Base-by-base conservation (phyloP, 495 filamentous ascomycete species). In the Daldinia decipiens region DNA sequence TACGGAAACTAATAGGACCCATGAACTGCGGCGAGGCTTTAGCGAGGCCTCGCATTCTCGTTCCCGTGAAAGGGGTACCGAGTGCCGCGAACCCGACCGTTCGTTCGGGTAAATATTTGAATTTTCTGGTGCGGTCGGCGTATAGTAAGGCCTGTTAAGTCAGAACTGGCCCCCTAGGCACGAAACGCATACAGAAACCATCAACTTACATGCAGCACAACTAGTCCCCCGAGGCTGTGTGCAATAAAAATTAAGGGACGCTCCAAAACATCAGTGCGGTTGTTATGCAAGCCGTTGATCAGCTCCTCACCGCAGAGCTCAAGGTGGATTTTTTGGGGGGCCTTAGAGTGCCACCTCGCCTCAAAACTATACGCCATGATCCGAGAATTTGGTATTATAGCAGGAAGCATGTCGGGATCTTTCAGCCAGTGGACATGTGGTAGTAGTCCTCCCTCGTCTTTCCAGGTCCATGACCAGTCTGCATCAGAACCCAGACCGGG, bases 291-390 rank as follows among this genome's bases (percentile, higher is more conserved):
- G 2, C 7, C 24, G 0, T 31, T 45, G 0, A 52, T 15, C 1
- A 63, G 26, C 1, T 63, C 50, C 40, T 63, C 50, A 7, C 60
- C 60, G 9, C 50, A 63, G 24, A 63, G 50, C 32, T 54, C 34
- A 19, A 58, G 55, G 9, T 19, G 55, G 1, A 27, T 40, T n/a
- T 58, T 58, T 24, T 1, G 21, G 7, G 55, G 55, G 4, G 55
- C 55, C 1, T 58, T 40, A 1, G 24, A 12, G 21, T 58, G 55
- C 55, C 55, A 58, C 7, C 19, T 58, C 11, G 34, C 29, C 21
- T 58, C 55, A 19, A n/a, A 58, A 39, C 34, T 40, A 12, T 58
- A 58, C 1, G 36, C 11, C 19, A 58, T 58, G 5, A 58, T 58
- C 27, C 55, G 15, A 0, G 55, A 19, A 19, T 58, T 40, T 17